Conservation (phyloP, 2,329 filamentous ascomycete species). For the Cladosporium phlei region DNA sequence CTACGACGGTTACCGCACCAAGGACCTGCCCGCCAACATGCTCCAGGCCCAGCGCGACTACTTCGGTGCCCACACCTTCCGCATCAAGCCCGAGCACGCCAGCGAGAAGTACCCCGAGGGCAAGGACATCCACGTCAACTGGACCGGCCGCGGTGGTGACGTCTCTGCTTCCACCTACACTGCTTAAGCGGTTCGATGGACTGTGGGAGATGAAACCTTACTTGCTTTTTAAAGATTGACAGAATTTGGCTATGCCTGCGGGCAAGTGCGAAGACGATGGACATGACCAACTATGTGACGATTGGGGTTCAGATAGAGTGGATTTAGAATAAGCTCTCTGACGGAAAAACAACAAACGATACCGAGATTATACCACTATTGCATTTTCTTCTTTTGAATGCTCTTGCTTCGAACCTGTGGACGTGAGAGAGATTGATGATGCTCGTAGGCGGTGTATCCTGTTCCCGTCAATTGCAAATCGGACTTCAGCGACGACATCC, state of each 20-base stretch:
- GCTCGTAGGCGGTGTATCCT: no score
- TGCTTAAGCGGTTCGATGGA: constrained; percentile 57
- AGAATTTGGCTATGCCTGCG: no score
- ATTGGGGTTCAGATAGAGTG: constrained; percentile 13
- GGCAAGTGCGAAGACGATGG: constrained; percentile 10
- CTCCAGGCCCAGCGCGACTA: constrained; percentile 99
- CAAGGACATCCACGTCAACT: constrained; percentile 97
- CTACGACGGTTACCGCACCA: constrained; percentile 98
- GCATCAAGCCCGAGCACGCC: constrained; percentile 49
- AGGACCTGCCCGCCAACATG: constrained; percentile 95
- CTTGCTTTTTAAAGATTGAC: neutral
- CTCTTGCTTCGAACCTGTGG: no score
- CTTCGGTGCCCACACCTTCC: constrained; percentile 68
- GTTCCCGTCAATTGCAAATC: no score
- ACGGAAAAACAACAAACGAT: constrained; percentile 5
- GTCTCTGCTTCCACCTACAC: constrained; percentile 97
- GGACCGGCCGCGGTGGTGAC: constrained; percentile 96
- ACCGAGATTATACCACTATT: no score
- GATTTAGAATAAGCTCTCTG: neutral
- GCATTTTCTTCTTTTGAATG: no score
- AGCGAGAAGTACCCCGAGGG: constrained; percentile 67
- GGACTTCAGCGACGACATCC: no score
- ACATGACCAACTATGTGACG: constrained; percentile 8
- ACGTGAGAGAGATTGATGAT: no score
- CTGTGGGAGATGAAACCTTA: neutral